These are phyloP conservation scores for Anisogramma anomala DNA, from an alignment of 2,329 filamentous ascomycete species.

Conservation along the genomic window DNA sequence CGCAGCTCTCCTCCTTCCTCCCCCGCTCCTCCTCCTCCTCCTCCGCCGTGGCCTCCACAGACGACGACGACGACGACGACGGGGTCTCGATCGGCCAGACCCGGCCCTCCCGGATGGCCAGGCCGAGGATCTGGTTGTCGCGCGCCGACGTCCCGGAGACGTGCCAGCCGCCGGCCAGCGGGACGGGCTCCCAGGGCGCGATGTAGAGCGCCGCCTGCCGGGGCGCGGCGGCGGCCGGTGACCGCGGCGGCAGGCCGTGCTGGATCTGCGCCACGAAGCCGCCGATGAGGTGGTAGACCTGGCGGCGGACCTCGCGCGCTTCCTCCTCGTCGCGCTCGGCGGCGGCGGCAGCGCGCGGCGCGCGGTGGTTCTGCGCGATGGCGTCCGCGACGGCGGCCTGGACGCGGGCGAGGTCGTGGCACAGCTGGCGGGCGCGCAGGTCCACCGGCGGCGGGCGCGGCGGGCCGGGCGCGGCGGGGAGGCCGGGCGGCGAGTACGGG, in stretches of 20 bases:
- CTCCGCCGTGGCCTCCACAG: neutral
- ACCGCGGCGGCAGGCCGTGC: neutral
- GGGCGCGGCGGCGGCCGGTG: neutral
- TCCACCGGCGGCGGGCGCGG: no score
- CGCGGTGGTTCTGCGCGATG: no score
- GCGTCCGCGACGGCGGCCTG: no score
- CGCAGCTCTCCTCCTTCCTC: no score
- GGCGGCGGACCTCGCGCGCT: neutral
- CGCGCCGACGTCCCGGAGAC: neutral
- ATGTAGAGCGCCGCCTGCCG: neutral
- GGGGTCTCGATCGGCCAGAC: neutral
- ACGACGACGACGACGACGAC: no score
- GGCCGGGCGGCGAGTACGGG: no score
- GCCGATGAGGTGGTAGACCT: neutral
- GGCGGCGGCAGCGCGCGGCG: no score
- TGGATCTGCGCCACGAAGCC: neutral
- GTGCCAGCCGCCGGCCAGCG: neutral
- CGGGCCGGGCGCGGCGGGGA: no score
- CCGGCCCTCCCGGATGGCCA: neutral
- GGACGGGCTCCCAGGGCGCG: neutral
- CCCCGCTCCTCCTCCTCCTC: no score
- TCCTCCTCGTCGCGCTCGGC: neutral
- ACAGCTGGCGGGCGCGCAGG: no score
- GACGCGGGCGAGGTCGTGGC: no score
- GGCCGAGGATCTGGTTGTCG: neutral